Conservation (phyloP, 1,284 basidiomycete genomes). For the Ceratobasidium sp. region DNA sequence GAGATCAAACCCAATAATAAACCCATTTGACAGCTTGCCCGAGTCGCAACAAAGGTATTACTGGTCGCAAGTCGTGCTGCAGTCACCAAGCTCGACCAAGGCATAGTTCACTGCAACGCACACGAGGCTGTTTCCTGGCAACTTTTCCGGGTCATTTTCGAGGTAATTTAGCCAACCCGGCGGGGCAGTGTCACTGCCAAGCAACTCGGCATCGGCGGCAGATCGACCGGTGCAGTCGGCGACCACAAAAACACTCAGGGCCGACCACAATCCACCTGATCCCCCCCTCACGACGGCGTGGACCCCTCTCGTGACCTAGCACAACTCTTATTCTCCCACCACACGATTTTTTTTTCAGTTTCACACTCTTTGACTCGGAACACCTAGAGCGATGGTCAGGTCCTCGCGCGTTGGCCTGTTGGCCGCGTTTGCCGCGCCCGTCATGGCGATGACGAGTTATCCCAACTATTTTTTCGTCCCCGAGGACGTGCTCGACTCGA, state of each 20-base stretch:
- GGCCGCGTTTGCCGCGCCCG: conserved; percentile 19
- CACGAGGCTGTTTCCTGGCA: not conserved
- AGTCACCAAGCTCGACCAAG: too few species aligned
- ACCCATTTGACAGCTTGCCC: too few species aligned
- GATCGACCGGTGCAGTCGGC: not conserved
- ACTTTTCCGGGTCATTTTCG: not conserved
- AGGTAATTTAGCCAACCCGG: not conserved
- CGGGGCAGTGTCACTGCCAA: not conserved
- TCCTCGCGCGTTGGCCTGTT: conserved; percentile 14
- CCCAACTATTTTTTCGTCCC: conserved; percentile 69
- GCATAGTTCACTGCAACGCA: not conserved
- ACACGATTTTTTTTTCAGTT: not conserved
- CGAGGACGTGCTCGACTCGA: conserved; percentile 60
- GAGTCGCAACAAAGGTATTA: too few species aligned
- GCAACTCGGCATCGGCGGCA: not conserved
- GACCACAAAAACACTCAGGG: conserved; percentile 11
- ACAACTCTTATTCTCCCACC: conserved; percentile 5
- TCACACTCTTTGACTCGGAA: conserved; percentile 29
- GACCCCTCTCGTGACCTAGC: too few species aligned
- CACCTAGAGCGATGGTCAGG: conserved; percentile 19
- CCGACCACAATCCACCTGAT: not conserved
- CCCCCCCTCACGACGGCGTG: not conserved
- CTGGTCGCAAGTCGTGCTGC: too few species aligned
- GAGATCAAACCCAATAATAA: too few species aligned
- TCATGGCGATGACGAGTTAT: conserved; percentile 57